Evolutionary conservation across 2,329 filamentous ascomycete species (phyloP).

Genomic region (Fusarium guadeloupense): DNA sequence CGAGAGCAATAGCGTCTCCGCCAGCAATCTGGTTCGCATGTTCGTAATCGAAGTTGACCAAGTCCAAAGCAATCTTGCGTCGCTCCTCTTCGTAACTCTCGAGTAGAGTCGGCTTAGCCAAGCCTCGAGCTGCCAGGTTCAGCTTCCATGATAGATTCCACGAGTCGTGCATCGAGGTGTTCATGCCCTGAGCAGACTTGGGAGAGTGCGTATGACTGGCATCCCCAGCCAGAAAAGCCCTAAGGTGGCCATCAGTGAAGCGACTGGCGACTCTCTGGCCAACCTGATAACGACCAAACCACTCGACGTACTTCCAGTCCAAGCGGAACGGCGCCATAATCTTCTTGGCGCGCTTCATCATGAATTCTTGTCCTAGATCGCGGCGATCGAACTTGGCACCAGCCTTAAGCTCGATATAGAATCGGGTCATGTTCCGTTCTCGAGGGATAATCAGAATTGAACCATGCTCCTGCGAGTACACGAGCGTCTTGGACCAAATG

Average conservation of each 20-base stretch:
- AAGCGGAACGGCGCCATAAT: slow-evolving; percentile 68
- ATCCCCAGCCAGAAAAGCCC: slow-evolving; percentile 76
- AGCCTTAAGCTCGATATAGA: slow-evolving; percentile 67
- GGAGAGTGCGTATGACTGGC: slow-evolving; percentile 78
- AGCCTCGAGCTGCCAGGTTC: slow-evolving; percentile 62
- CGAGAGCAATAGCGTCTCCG: slow-evolving; percentile 70
- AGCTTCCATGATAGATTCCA: slow-evolving; percentile 68
- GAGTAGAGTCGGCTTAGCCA: slow-evolving; percentile 64
- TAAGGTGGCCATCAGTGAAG: slow-evolving; percentile 69
- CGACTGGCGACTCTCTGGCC: slow-evolving; percentile 75
- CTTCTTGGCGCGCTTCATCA: slow-evolving; percentile 72
- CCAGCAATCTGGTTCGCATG: slow-evolving; percentile 67
- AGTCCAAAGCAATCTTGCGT: slow-evolving; percentile 67
- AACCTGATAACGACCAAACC: slow-evolving; percentile 78
- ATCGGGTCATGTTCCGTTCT: slow-evolving; percentile 75
- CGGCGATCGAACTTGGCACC: slow-evolving; percentile 52
- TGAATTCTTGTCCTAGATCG: slow-evolving; percentile 67
- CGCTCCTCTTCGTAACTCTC: slow-evolving; percentile 71
- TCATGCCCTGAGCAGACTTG: slow-evolving; percentile 76
- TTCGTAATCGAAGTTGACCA: slow-evolving; percentile 67
- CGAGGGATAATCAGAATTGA: slow-evolving; percentile 79
- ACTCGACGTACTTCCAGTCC: slow-evolving; percentile 69
- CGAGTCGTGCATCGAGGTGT: slow-evolving; percentile 68
- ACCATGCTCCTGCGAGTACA: slow-evolving; percentile 72
- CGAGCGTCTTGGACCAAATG: slow-evolving; percentile 77